These are phyloP conservation scores for Fistulina hepatica DNA, from an alignment of 1,284 basidiomycete species.

Conservation along the genomic window DNA sequence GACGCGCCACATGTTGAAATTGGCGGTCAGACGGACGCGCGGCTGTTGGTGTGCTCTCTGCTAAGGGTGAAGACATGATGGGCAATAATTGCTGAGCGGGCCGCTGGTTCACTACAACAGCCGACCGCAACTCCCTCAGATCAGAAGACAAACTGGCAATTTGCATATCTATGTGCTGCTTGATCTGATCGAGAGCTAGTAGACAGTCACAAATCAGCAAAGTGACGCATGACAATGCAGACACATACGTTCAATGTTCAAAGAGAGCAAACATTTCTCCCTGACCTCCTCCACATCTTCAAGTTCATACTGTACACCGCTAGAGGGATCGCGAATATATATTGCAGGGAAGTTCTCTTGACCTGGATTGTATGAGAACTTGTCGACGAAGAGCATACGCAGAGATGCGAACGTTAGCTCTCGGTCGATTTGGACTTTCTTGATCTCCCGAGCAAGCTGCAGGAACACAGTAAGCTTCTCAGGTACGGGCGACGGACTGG, in stretches of 20 bases:
- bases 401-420: constrained; percentile 63
- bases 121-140: constrained; percentile 78
- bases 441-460: constrained; percentile 86
- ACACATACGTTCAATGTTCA: constrained; percentile 91
- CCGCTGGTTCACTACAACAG: constrained; percentile 44
- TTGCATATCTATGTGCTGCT: constrained; percentile 91
- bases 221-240: neutral
- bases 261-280: constrained; percentile 77
- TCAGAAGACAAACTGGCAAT: constrained; percentile 82
- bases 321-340: constrained; percentile 85
- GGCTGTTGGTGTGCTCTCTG: constrained; percentile 46
- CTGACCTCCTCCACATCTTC: constrained; percentile 93
- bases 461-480: constrained; percentile 68
- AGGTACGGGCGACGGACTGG: constrained; percentile 17
- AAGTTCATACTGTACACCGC: constrained; percentile 90
- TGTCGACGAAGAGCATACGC: constrained; percentile 87
- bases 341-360: constrained; percentile 93
- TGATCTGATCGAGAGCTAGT: constrained; percentile 95
- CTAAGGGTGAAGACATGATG: constrained; percentile 44
- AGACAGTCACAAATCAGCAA: constrained; percentile 8
- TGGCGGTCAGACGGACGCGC: constrained; percentile 63
- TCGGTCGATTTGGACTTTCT: constrained; percentile 72
- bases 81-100: constrained; percentile 30
- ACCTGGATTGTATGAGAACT: constrained; percentile 89
- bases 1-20: constrained; percentile 58